These are phyloP conservation scores for Yamadazyma philogaea DNA, from an alignment of 805 yeast species.

Conservation along the genomic window DNA sequence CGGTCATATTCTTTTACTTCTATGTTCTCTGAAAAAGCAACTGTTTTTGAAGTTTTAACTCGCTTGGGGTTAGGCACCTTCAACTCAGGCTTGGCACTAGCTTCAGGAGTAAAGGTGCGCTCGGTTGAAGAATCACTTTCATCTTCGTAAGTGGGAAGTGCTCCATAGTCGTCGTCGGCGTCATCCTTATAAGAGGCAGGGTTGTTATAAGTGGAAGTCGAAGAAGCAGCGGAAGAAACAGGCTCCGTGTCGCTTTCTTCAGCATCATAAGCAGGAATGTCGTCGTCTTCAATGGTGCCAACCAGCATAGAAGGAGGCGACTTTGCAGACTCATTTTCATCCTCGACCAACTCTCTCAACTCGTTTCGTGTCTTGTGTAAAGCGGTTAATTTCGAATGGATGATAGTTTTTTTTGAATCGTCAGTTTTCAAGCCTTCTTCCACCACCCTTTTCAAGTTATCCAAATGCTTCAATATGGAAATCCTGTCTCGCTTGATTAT, in stretches of 20 bases:
- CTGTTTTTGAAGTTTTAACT: slow-evolving; percentile 26
- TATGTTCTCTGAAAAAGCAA: slow-evolving; percentile 41
- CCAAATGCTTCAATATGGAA: slow-evolving; percentile 26
- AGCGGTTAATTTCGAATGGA: slow-evolving; percentile 25
- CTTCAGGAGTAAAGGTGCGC: slow-evolving; percentile 4
- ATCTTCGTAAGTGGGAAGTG: slow-evolving; percentile 22
- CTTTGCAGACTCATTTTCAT: neutral
- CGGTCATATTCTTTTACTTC: slow-evolving; percentile 41
- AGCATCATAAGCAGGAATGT: slow-evolving; percentile 1
- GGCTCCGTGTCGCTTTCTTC: slow-evolving; percentile 6
- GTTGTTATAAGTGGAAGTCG: neutral
- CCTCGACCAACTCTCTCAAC: slow-evolving; percentile 26
- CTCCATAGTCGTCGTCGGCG: slow-evolving; percentile 24
- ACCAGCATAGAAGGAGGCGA: neutral
- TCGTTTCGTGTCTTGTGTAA: slow-evolving; percentile 30
- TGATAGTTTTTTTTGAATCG: slow-evolving; percentile 30
- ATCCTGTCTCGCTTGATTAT: slow-evolving; percentile 28
- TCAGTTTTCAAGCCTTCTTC: slow-evolving; percentile 32
- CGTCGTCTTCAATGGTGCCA: slow-evolving; percentile 22
- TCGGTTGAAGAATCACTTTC: slow-evolving; percentile 15
- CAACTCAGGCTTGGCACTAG: slow-evolving; percentile 4
- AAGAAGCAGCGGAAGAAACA: neutral
- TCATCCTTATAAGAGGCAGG: slow-evolving; percentile 3
- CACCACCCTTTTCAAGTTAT: slow-evolving; percentile 19
- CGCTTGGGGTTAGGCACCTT: slow-evolving; percentile 11